Conservation (phyloP, 2,329 filamentous ascomycete genomes). For the Phaeoacremonium minimum region DNA sequence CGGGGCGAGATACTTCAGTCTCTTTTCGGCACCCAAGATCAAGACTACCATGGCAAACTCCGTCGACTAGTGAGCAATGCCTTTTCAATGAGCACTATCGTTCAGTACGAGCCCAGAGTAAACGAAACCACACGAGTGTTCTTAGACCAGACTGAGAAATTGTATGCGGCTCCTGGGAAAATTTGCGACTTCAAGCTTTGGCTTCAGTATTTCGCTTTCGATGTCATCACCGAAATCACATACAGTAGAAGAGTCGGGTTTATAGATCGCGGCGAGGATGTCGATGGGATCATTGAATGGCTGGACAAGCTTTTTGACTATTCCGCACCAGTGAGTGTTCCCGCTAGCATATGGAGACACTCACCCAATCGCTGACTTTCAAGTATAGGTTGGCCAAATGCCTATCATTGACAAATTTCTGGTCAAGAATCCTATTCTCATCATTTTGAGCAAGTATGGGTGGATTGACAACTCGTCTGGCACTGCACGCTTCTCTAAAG, state of each 20-base stretch:
- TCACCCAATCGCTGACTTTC: not conserved
- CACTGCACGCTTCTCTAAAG: not conserved
- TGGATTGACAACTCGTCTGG: not conserved
- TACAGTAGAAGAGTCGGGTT: conserved; percentile 2
- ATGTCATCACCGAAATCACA: conserved; percentile 2
- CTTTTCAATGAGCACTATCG: conserved; percentile 17
- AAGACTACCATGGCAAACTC: conserved; percentile 12
- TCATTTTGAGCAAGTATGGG: not conserved
- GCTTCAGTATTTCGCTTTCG: conserved; percentile 4
- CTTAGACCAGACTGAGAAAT: conserved; percentile 19
- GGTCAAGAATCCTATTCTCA: conserved; percentile 1
- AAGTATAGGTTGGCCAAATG: conserved; percentile 1
- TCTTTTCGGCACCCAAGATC: conserved; percentile 17
- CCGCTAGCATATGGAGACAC: conserved; percentile 2
- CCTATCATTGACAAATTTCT: not conserved
- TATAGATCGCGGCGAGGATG: conserved; percentile 1
- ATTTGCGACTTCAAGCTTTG: conserved; percentile 1
- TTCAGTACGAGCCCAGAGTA: conserved; percentile 16
- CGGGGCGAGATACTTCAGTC: conserved; percentile 12
- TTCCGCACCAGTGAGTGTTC: not conserved
- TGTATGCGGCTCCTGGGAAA: not conserved
- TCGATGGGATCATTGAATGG: conserved; percentile 1
- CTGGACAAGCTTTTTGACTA: not conserved
- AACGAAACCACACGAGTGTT: conserved; percentile 15
- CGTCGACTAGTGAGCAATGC: conserved; percentile 13